Base-by-base conservation (phyloP, 2,329 filamentous ascomycete genomes). In the Phoma sp. region DNA sequence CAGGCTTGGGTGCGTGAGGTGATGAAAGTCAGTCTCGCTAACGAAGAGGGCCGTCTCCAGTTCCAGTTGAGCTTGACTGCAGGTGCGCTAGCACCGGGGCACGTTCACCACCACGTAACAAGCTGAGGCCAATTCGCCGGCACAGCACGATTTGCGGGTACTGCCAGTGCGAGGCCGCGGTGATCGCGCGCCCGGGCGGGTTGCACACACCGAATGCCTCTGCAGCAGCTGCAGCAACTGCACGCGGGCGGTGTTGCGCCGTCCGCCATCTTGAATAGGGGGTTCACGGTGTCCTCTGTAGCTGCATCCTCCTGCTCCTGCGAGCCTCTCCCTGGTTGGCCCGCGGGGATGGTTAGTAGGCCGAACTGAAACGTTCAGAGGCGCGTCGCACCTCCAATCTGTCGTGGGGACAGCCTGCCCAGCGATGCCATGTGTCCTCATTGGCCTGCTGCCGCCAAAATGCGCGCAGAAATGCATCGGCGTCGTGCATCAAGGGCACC, bases 311-410 rank as follows among this genome's bases (percentile, higher is more conserved):
- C 52, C 48, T 18, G 18, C 40, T 36, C 37, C 24, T 41, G 45
- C 18, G 50, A 42, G 39, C 32, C 47, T 41, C 42, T 55, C 46
- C 59, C 61, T 67, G 52, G 64, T 55, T 68, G 66, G 66, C 59
- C 64, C 56, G 39, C 45, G 57, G 42, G 55, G 33, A 7, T 46
- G 52, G 52, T 30, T 38, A 50, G 41, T 30, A 49, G 45, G 42
- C 44, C 39, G 33, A 46, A 52, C 54, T 71, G 67, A 70, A 70
- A 70, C 67, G 58, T 27, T 44, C 60, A 65, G 60, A 67, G 65
- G 67, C 66, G 68, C 65, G 65, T 65, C 64, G 62, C 52, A 33
- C 50, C 47, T 48, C 49, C 56, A 56, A 57, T 66, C 67, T 71
- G 66, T 69, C 68, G 67, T 71, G 67, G 64, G 65, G 45, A 24